phyloP scores from a whole-genome alignment of 768 basidiomycete species.

The Clavaria fumosa region DNA sequence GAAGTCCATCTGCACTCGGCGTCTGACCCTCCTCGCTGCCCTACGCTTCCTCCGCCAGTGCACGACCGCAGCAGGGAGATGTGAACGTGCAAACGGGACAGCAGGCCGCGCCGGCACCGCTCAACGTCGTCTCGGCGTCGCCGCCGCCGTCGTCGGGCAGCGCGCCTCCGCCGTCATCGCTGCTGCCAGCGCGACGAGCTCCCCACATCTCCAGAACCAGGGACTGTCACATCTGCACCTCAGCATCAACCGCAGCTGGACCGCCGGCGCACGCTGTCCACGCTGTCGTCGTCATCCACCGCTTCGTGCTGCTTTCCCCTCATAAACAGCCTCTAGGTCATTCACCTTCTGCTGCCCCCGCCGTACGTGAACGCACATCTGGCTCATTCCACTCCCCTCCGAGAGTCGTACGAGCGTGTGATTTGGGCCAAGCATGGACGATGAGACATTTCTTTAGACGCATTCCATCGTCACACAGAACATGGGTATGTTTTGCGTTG shows the following conservation, averaged over 20 bases:
- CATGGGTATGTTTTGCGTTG: neutral
- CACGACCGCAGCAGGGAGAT: no score
- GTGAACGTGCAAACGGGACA: no score
- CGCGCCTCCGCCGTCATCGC: no score
- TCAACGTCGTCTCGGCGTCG: no score
- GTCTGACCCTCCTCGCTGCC: no score
- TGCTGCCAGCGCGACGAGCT: no score
- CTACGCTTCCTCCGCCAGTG: no score
- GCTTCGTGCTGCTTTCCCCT: slow-evolving; percentile 53
- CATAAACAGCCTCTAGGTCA: slow-evolving; percentile 38
- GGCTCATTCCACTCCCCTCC: slow-evolving; percentile 45
- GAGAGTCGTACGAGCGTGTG: slow-evolving; percentile 57
- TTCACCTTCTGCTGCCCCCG: slow-evolving; percentile 57
- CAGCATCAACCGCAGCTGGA: slow-evolving; percentile 36
- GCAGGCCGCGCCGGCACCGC: no score
- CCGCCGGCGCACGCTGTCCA: slow-evolving; percentile 30
- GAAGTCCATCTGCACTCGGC: slow-evolving; percentile 26
- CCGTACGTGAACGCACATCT: slow-evolving; percentile 61
- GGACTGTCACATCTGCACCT: slow-evolving; percentile 13
- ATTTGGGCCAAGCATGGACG: slow-evolving; percentile 34
- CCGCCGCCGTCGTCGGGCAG: no score
- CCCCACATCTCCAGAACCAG: no score
- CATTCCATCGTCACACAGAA: neutral
- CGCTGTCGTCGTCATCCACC: slow-evolving; percentile 29
- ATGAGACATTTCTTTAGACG: slow-evolving; percentile 9